Evolutionary conservation across 768 basidiomycete genomes (phyloP), one percentile per base, ranked within the genome.

Genomic region (Boletus huronensis): DNA sequence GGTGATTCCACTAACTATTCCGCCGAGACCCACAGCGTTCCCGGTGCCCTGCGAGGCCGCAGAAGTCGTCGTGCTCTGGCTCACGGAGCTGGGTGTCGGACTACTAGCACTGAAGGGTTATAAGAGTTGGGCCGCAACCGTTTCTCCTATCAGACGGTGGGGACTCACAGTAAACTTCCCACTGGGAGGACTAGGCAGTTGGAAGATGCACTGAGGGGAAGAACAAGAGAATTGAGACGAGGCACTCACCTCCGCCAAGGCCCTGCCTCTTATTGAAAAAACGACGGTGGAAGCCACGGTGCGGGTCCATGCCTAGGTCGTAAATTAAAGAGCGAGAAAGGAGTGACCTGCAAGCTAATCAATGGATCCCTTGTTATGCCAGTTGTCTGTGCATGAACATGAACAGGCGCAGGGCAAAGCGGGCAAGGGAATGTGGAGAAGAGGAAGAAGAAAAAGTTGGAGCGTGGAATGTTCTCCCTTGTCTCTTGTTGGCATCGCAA

Each of bases 401-500:
- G 38, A 26, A 42, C 40, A 31, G 43, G 39, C 55, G 54, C 53
- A 39, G 46, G 16, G 19, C 13, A 7, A n/a, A 23, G 23, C 7
- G 26, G 6, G 21, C 16, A 38, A 32, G 29, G 50, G 48, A 47
- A 48, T 29, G 28, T 38, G 36, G 38, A 45, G 29, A 44, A 43
- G 48, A 44, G 35, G 17, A 23, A 34, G 42, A n/a, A 46, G 14
- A 19, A 48, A 35, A 34, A 35, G 28, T 6, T 3, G 29, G 36
- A 31, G 4, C 49, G 41, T 36, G 28, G 28, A 46, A 31, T 11
- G n/a, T 32, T n/a, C 45, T 64, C 58, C 52, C 21, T 55, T 8
- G 19, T 45, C 17, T 31, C 13, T 2, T 2, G 69, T 70, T 70
- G 69, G 70, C 69, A 68, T 72, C 69, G 60, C 70, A 39, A 72